Evolutionary conservation across 179 eudicot genomes (phyloP).

Genomic region (Beta macrorhiza): DNA sequence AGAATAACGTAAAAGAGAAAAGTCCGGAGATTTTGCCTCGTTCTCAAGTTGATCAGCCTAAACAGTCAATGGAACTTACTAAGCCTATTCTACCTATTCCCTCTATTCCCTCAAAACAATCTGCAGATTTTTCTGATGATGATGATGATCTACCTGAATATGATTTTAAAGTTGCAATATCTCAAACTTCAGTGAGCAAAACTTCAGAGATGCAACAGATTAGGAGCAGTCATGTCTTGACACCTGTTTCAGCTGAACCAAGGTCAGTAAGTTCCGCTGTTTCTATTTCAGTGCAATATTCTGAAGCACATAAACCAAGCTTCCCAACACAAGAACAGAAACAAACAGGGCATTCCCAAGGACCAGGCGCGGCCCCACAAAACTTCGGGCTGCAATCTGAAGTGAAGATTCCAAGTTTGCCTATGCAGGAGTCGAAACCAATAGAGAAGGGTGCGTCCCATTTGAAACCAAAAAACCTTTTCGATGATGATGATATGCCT

Average conservation of each 20-base stretch:
- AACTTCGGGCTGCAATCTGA: conserved; percentile 20
- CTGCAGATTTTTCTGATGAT: conserved; percentile 31
- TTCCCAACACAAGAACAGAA: conserved; percentile 17
- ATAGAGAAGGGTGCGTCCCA: background rate
- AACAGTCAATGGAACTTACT: conserved; percentile 19
- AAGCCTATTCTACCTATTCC: conserved; percentile 27
- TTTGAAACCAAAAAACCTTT: conserved; percentile 35
- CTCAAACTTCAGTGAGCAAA: conserved; percentile 26
- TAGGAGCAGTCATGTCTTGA: background rate
- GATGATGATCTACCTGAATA: conserved; percentile 83
- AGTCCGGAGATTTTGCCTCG: conserved; percentile 14
- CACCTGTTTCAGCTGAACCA: conserved; percentile 13
- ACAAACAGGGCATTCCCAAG: conserved; percentile 4
- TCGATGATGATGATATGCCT: conserved; percentile 77
- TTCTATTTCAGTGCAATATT: conserved; percentile 8
- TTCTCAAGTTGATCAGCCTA: conserved; percentile 23
- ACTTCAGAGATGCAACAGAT: conserved; percentile 5
- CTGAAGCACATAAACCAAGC: conserved; percentile 14
- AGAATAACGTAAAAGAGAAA: conserved; percentile 27
- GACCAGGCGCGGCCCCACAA: conserved; percentile 2
- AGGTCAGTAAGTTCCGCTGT: conserved; percentile 15
- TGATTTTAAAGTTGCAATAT: conserved; percentile 46
- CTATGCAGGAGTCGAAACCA: conserved; percentile 16
- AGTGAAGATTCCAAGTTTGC: conserved; percentile 11
- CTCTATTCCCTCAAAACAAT: conserved; percentile 24